Evolutionary conservation across 139 green algal species (phyloP).

Genomic region (Chlorella sp.): DNA sequence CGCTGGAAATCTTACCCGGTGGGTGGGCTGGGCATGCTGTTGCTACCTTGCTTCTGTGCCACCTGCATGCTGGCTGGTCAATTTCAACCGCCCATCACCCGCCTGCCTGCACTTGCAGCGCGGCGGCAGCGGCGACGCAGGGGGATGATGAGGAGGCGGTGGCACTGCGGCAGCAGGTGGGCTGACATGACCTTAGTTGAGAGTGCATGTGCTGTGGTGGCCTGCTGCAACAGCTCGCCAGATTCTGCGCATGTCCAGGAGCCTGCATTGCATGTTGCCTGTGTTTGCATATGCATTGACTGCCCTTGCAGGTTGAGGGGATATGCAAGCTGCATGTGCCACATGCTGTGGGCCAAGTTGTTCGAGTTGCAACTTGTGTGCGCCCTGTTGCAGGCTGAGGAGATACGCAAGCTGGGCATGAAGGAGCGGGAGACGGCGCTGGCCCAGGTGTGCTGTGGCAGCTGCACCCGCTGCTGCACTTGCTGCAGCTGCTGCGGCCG

Average conservation of each 20-base stretch:
- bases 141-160: neutral
- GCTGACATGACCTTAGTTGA: no score
- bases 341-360: no score
- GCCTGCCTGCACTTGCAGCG: neutral
- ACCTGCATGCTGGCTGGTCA: neutral
- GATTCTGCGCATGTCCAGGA: neutral
- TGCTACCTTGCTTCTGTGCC: neutral
- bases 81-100: neutral
- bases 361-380: no score
- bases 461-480: neutral
- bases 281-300: no score
- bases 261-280: no score
- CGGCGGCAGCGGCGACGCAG: neutral
- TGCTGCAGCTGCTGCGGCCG: no score
- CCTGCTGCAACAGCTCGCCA: neutral
- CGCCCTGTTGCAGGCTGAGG: neutral
- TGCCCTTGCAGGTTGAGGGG: neutral
- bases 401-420: conserved; percentile 9
- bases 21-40: no score
- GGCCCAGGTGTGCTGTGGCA: neutral
- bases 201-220: no score
- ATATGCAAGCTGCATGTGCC: no score
- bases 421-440: conserved; percentile 13
- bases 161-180: conserved; percentile 7
- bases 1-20: no score